Evolutionary conservation across 2,329 filamentous ascomycete species (phyloP), one percentile per base, ranked within the genome.

Genomic region (Microthyrium microscopicum): DNA sequence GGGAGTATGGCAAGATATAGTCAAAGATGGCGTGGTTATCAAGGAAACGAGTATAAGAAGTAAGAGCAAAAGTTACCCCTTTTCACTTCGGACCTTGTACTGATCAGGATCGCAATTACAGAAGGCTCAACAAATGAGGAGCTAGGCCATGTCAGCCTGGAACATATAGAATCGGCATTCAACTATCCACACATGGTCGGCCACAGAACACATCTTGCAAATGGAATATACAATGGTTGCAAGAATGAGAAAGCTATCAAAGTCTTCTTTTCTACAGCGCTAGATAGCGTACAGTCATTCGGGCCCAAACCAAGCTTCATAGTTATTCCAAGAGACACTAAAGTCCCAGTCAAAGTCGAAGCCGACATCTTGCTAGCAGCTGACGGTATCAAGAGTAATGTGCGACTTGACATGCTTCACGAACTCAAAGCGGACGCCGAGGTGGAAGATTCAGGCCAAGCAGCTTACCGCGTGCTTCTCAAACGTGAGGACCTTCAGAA

Each of bases 151-250:
- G 77, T 87, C 27, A 62, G 73, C 39, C 67, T 87, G 46, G 60
- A 61, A 20, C 73, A 82, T 43, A 72, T 87, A 41, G 58, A 66
- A 31, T 55, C 68, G 6, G 73, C 67, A 20, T 87, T 84, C 48
- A 69, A 69, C 22, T 83, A 77, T 49, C 73, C 77, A 1, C 80
- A 87, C 55, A 83, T 80, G 67, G 77, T 81, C 4, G 80, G 78
- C 5, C 81, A 89, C 50, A 71, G 81, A 15, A 65, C 75, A 1
- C 78, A 74, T 6, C 64, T 87, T 4, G 77, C 80, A 5, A 67
- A 68, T 22, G 67, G 68, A 5, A 56, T 87, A 20, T 84, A 73
- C 52, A 62, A 77, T 30, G 78, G 68, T n/a, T 85, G 79, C 54
- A 60, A 70, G 45, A 58, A 60, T 29, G 64, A 79, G 45, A 60